phyloP scores from a whole-genome alignment of 176 grass and related monocot species.

The Stipa capillata region DNA sequence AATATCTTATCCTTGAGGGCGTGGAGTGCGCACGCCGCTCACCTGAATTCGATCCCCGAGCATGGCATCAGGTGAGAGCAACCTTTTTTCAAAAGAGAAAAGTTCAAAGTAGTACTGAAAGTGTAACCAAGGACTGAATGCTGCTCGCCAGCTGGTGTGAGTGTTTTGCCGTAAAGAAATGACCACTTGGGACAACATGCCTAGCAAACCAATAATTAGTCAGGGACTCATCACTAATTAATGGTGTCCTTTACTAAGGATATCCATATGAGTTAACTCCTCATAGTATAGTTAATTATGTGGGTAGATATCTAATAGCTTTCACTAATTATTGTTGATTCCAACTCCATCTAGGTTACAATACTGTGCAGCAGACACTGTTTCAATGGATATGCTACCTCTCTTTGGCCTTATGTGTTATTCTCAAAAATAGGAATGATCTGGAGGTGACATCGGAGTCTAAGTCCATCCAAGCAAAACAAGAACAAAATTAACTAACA shows the following conservation, averaged over 20 bases:
- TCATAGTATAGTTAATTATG: not conserved
- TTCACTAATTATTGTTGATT: not conserved
- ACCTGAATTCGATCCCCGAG: too few relatives aligned
- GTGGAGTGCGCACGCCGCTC: too few relatives aligned
- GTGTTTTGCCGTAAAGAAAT: not conserved
- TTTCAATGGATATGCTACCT: too few relatives aligned
- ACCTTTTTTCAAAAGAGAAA: too few relatives aligned
- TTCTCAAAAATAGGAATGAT: not conserved
- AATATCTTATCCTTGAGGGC: too few relatives aligned
- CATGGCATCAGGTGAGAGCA: too few relatives aligned
- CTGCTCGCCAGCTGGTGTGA: not conserved
- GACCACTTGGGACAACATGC: not conserved
- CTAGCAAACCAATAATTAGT: constrained; percentile 26
- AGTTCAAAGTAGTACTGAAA: not conserved
- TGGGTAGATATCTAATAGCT: constrained; percentile 15
- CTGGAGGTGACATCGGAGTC: not conserved
- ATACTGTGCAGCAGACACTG: not conserved
- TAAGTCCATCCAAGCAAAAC: too few relatives aligned
- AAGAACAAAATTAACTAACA: not conserved
- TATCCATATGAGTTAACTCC: not conserved
- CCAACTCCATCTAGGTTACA: not conserved
- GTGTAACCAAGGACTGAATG: not conserved
- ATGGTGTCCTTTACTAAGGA: not conserved
- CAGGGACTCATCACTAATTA: not conserved
- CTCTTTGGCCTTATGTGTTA: not conserved